These are phyloP conservation scores for Ploettnerulaceae sp. DNA, from an alignment of 2,329 filamentous ascomycete species.

Conservation along the genomic window DNA sequence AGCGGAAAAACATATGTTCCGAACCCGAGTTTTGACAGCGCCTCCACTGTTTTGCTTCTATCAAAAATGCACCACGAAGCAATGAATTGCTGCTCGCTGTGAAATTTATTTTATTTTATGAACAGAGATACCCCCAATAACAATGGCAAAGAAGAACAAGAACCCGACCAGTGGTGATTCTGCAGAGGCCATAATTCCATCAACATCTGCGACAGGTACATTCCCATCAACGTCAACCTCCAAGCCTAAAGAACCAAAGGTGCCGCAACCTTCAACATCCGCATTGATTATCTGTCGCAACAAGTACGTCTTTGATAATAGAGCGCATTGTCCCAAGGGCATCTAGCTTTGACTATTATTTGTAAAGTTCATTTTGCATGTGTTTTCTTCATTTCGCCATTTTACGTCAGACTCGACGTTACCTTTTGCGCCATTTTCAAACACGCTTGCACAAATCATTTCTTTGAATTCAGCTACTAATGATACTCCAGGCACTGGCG, in stretches of 20 bases:
- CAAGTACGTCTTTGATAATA: conserved; percentile 49
- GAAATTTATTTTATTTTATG: neutral
- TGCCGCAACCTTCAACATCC: conserved; percentile 40
- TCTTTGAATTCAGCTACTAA: conserved; percentile 12
- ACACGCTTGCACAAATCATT: neutral
- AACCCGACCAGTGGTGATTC: conserved; percentile 33
- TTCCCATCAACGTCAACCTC: conserved; percentile 19
- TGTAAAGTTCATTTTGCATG: neutral
- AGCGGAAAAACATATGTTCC: no score
- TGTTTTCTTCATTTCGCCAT: neutral
- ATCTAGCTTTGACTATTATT: neutral
- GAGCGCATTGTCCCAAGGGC: neutral
- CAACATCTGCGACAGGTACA: conserved; percentile 18
- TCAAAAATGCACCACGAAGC: neutral
- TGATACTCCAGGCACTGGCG: conserved; percentile 64
- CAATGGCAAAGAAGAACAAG: conserved; percentile 46
- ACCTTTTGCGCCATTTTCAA: neutral
- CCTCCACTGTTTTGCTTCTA: no score
- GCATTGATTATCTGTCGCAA: conserved; percentile 60
- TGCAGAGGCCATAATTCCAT: conserved; percentile 21
- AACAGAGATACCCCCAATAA: neutral
- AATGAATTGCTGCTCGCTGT: conserved; percentile 2
- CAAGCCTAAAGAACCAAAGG: conserved; percentile 29
- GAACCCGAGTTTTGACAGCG: no score
- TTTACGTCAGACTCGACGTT: neutral